Base-by-base conservation (phyloP, 192 early-diverging fungal species). In the Coemansia umbellata region DNA sequence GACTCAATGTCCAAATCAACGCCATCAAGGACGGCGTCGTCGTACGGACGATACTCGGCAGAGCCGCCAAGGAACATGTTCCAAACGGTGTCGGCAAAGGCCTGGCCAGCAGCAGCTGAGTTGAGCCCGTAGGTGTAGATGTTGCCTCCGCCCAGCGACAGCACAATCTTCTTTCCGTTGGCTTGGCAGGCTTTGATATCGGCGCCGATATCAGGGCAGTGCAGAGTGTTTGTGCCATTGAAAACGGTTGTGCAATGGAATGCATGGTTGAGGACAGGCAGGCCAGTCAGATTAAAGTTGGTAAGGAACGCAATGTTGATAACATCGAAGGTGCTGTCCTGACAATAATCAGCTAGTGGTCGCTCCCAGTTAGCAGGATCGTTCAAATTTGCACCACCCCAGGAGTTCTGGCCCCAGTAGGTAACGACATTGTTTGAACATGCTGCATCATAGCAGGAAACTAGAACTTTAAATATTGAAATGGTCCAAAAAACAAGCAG, bases 151-250 rank as follows among this genome's bases (percentile, higher is more conserved):
- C 88, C 86, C 10, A 93, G 78, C 2, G 87, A 86, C 19, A 93
- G 69, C 8, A 91, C 58, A 26, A 91, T 54, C 39, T 85, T 88
- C 53, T 90, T 90, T 19, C 89, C 89, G 32, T 79, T 71, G 0
- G 43, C 61, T 53, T 93, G 91, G 60, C 91, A 91, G 14, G 63
- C 53, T 53, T 84, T 80, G 35, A 93, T 86, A 23, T 87, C 91
- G 26, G 35, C 44, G 13, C 80, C 87, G 36, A 90, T 81, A 10
- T 78, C 55, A 9, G 85, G 83, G 50, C 91, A 91, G 42, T 81
- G 71, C 21, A 90, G 74, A 4, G 87, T 68, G 4, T 70, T 69
- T 24, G 85, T 82, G 36, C 81, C 82, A 6, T 74, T 67, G 41
- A 75, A 82, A 2, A 57, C 65, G 3, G 78, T 74, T 28, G 53